Percentiles rank a stretch among this genome's conserved stretches.
phyloP scores from a whole-genome alignment of 805 yeast species.

The Lachancea quebecensis region DNA sequence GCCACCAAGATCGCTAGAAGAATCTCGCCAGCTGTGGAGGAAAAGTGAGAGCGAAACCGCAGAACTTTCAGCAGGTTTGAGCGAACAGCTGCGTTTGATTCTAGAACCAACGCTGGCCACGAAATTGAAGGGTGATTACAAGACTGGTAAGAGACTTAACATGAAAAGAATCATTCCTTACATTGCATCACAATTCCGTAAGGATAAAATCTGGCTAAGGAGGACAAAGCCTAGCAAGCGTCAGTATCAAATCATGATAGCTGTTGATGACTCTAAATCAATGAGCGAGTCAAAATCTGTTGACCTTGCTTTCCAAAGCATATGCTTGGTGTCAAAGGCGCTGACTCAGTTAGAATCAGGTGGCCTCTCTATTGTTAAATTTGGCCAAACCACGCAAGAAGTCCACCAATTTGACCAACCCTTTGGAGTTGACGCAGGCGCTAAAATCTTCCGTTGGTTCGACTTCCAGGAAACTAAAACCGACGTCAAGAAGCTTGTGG shows the following conservation, averaged over 20 bases:
- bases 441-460: slow-evolving; percentile 78
- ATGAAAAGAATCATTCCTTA: slow-evolving; percentile 97
- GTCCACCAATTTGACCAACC: slow-evolving; percentile 88
- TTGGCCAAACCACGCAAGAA: slow-evolving; percentile 76
- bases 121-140: slow-evolving; percentile 88
- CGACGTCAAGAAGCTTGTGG: slow-evolving; percentile 68
- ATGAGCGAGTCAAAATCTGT: slow-evolving; percentile 92
- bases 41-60: slow-evolving; percentile 77
- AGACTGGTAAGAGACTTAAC: slow-evolving; percentile 92
- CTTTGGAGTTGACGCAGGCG: slow-evolving; percentile 77
- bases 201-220: slow-evolving; percentile 96
- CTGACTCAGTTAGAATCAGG: slow-evolving; percentile 92
- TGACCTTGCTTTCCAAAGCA: slow-evolving; percentile 87
- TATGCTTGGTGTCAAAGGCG: slow-evolving; percentile 90
- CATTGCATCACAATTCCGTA: slow-evolving; percentile 94
- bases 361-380: slow-evolving; percentile 79
- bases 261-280: slow-evolving; percentile 94
- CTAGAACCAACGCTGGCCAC: slow-evolving; percentile 96
- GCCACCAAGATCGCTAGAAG: slow-evolving; percentile 51
- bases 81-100: slow-evolving; percentile 89
- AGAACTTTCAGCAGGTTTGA: slow-evolving; percentile 76
- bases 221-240: slow-evolving; percentile 97
- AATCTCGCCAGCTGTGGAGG: slow-evolving; percentile 75
- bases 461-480: slow-evolving; percentile 85
- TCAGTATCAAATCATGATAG: slow-evolving; percentile 94